phyloP scores from a whole-genome alignment of 331 rosid species.

The Saraca asoca region DNA sequence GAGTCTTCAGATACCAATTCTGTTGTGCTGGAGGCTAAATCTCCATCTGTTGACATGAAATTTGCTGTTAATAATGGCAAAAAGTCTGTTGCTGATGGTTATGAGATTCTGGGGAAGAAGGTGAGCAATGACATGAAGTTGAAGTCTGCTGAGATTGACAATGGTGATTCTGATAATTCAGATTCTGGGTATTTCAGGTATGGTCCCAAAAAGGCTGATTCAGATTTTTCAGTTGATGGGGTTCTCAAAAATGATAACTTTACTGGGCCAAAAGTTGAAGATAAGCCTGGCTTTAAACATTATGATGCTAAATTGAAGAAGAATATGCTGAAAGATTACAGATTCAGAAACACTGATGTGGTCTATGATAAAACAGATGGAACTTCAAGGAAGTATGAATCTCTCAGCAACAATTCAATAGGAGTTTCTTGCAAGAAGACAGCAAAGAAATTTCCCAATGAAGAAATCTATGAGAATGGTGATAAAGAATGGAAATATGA shows the following conservation, averaged over 20 bases:
- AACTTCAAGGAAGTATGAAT: slow-evolving; percentile 39
- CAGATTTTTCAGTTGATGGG: slow-evolving; percentile 57
- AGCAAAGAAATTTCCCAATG: slow-evolving; percentile 28
- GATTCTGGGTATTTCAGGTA: slow-evolving; percentile 60
- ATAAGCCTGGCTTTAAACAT: slow-evolving; percentile 36
- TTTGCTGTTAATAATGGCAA: slow-evolving; percentile 26
- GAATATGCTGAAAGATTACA: slow-evolving; percentile 27
- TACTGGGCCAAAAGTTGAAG: slow-evolving; percentile 42
- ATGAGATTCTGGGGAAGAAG: slow-evolving; percentile 39
- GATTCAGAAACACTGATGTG: slow-evolving; percentile 42
- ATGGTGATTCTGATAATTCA: slow-evolving; percentile 54
- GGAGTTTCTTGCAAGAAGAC: slow-evolving; percentile 36
- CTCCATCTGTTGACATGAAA: slow-evolving; percentile 48
- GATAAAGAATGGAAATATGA: slow-evolving; percentile 41
- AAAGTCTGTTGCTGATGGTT: slow-evolving; percentile 32
- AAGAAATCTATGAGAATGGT: slow-evolving; percentile 24
- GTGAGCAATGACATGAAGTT: slow-evolving; percentile 36
- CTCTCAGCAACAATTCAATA: slow-evolving; percentile 39
- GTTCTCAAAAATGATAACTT: slow-evolving; percentile 36
- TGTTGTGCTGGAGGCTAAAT: slow-evolving; percentile 57
- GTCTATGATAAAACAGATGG: slow-evolving; percentile 40
- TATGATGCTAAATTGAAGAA: slow-evolving; percentile 33
- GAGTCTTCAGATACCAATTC: slow-evolving; percentile 79
- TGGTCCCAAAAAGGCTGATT: slow-evolving; percentile 56
- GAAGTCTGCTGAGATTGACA: slow-evolving; percentile 40